phyloP scores from a whole-genome alignment of 805 yeast species.

The Lipomyces spencermartinsiae region DNA sequence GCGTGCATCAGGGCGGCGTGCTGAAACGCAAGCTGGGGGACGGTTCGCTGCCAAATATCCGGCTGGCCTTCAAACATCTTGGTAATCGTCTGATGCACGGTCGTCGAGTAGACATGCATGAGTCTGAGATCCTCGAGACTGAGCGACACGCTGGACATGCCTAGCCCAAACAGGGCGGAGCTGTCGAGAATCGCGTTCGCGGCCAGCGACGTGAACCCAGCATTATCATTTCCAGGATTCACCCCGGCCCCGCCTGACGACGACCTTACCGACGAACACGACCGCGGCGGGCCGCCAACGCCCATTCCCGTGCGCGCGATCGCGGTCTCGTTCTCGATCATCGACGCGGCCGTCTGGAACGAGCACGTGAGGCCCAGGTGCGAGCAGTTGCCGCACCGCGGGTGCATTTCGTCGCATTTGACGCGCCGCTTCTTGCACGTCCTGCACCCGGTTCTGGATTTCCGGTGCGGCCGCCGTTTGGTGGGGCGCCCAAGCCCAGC shows the following conservation, averaged over 20 bases:
- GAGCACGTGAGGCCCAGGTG: slow-evolving; percentile 81
- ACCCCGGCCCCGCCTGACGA: not conserved
- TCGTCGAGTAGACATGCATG: slow-evolving; percentile 85
- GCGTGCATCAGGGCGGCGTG: slow-evolving; percentile 94
- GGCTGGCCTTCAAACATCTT: slow-evolving; percentile 89
- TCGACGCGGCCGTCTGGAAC: slow-evolving; percentile 48
- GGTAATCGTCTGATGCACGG: slow-evolving; percentile 84
- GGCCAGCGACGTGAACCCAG: not conserved
- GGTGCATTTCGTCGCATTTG: slow-evolving; percentile 88
- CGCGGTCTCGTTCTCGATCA: slow-evolving; percentile 27
- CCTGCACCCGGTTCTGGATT: slow-evolving; percentile 86
- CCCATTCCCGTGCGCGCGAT: slow-evolving; percentile 25
- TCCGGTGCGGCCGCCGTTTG: slow-evolving; percentile 86
- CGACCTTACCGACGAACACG: not conserved
- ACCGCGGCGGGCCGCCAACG: not conserved
- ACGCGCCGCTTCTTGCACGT: slow-evolving; percentile 90
- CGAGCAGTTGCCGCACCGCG: slow-evolving; percentile 77
- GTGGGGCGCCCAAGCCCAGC: not conserved
- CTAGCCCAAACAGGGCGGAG: slow-evolving; percentile 1
- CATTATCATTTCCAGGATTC: not conserved
- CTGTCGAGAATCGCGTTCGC: not conserved
- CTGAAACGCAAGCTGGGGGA: slow-evolving; percentile 85
- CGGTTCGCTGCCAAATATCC: slow-evolving; percentile 84
- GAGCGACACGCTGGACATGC: slow-evolving; percentile 43
- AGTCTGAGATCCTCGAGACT: slow-evolving; percentile 79